Evolutionary conservation across 805 yeast genomes (phyloP), one percentile per base, ranked within the genome.

Genomic region (Zygoascus bituminiphila): DNA sequence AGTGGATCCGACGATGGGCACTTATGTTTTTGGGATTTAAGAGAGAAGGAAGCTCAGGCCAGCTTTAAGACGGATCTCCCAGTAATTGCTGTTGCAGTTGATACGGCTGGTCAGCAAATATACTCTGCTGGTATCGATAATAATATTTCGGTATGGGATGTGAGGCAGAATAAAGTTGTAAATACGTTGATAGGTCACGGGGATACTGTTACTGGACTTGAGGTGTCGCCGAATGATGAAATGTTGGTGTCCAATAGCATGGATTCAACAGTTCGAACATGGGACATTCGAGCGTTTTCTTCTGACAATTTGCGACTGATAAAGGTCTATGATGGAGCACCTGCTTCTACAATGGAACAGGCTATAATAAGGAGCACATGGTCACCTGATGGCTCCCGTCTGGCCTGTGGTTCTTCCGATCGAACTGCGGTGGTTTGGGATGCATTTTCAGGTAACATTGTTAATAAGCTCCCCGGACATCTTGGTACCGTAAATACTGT

Each of bases 91-190:
- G 75, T 77, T 5, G 73, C 70, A 6, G 56, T 66, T 51, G 71
- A 55, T 56, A 57, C 60, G 2, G 62, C 63, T 38, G 79, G 76
- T 1, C 61, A 65, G 14, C 62, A 67, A 12, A 56, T 82, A 3
- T 85, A 70, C 54, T 70, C 78, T 4, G 68, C 82, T 0, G 95
- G 95, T 0, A 75, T 86, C 2, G 91, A 86, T 53, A 82, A 87
- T 1, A 66, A 70, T 0, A 71, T 86, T 0, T 59, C 66, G 38
- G 81, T 79, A 2, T 81, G 75, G 66, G 94, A 86, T 57, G 44
- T 77, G 6, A 63, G 87, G 47, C 71, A 76, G 0, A 21, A 36
- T n/a, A 20, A 25, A 8, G 33, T 24, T 15, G 39, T 74, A 7
- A 81, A 82, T 77, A 63, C 60, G 46, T 64, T 76, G 57, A 62